Conservation (phyloP, 495 filamentous ascomycete species). For the Penicillium egyptiacum region DNA sequence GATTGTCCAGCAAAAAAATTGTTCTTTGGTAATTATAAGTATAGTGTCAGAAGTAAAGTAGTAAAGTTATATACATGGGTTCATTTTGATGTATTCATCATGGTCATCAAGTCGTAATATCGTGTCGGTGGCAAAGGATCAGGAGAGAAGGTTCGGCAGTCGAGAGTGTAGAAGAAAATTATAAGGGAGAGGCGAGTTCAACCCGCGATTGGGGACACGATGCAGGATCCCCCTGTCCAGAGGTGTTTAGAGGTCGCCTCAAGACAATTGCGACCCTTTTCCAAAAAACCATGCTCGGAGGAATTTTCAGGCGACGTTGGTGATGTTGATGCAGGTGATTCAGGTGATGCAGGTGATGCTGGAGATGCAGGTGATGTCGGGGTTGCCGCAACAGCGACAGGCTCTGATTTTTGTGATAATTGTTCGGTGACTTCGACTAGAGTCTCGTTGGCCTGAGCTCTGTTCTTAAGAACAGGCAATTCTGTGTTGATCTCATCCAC, state of each 20-base stretch:
- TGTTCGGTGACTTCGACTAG: slow-evolving; percentile 15
- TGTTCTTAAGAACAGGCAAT: slow-evolving; percentile 2
- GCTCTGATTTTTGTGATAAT: slow-evolving; percentile 7
- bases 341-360: neutral
- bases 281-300: slow-evolving; percentile 18
- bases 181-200: slow-evolving; percentile 6
- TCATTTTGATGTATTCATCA: slow-evolving; percentile 19
- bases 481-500: slow-evolving; percentile 19
- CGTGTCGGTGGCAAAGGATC: slow-evolving; percentile 14
- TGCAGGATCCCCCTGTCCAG: slow-evolving; percentile 19
- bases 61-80: slow-evolving; percentile 24
- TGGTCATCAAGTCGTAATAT: slow-evolving; percentile 20
- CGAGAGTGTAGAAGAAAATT: neutral
- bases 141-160: neutral
- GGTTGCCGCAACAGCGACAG: slow-evolving; percentile 5
- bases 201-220: slow-evolving; percentile 21
- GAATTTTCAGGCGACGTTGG: slow-evolving; percentile 6
- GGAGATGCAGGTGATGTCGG: neutral
- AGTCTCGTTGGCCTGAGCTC: slow-evolving; percentile 4
- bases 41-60: slow-evolving; percentile 13
- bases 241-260: slow-evolving; percentile 22
- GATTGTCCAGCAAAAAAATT: slow-evolving; percentile 22
- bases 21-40: slow-evolving; percentile 4
- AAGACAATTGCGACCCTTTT: slow-evolving; percentile 20
- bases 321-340: neutral